These are phyloP conservation scores for Podospora fimiseda DNA, from an alignment of 495 filamentous ascomycete species.

Conservation along the genomic window DNA sequence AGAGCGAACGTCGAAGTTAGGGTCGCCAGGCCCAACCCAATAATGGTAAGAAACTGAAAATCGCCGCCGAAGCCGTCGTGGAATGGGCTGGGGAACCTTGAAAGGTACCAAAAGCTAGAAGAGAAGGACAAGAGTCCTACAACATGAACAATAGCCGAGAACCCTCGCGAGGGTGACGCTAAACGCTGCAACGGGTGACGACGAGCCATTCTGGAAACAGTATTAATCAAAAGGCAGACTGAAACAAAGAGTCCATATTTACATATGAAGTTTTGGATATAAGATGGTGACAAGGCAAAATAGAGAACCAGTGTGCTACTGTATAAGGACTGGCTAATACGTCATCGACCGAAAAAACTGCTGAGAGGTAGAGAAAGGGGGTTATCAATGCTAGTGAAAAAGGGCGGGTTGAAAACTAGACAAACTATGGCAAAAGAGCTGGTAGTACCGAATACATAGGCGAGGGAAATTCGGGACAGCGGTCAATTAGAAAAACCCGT, in stretches of 20 bases:
- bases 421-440: too few species aligned
- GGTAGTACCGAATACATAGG: too few species aligned
- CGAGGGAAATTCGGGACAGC: too few species aligned
- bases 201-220: constrained; percentile 14
- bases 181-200: constrained; percentile 68
- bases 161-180: constrained; percentile 58
- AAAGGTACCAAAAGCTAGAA: constrained; percentile 57
- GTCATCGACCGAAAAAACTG: background rate
- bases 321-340: background rate
- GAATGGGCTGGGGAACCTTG: constrained; percentile 38
- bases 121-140: constrained; percentile 62
- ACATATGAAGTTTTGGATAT: too few species aligned
- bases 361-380: background rate
- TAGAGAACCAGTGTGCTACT: background rate
- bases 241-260: background rate
- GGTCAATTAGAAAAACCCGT: too few species aligned
- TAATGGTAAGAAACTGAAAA: constrained; percentile 78
- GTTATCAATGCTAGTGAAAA: background rate
- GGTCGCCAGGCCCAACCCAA: constrained; percentile 65
- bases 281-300: too few species aligned
- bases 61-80: constrained; percentile 75
- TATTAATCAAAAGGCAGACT: background rate
- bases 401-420: too few species aligned
- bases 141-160: constrained; percentile 67
- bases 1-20: constrained; percentile 62